Conservation (phyloP, 768 basidiomycete species). For the Collybia nuda region DNA sequence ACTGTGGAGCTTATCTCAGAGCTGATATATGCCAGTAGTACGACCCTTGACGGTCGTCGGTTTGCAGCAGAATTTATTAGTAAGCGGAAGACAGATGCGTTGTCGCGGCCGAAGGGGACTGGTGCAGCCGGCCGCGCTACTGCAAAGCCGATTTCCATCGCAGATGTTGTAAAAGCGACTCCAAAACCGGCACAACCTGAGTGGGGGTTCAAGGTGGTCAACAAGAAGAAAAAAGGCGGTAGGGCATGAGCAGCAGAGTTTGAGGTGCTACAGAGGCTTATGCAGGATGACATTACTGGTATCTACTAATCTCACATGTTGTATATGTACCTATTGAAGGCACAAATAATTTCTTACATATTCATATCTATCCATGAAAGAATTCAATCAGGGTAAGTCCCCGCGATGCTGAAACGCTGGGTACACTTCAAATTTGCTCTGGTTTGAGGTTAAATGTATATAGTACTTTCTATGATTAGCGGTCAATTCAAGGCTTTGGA, state of each 20-base stretch:
- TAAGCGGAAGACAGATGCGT: constrained; percentile 83
- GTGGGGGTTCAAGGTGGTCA: constrained; percentile 93
- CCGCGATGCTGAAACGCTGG: too few species aligned
- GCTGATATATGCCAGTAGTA: constrained; percentile 90
- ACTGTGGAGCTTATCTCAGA: constrained; percentile 94
- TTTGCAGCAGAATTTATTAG: constrained; percentile 92
- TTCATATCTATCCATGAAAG: too few species aligned
- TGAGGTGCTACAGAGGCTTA: too few species aligned
- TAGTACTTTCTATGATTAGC: too few species aligned
- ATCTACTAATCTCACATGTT: constrained; percentile 4
- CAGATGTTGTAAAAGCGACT: constrained; percentile 87
- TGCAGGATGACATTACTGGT: neutral
- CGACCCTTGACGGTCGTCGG: constrained; percentile 91
- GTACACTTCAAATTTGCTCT: too few species aligned
- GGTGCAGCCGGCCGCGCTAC: constrained; percentile 31
- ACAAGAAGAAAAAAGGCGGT: constrained; percentile 90
- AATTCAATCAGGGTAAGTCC: too few species aligned
- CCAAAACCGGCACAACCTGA: constrained; percentile 75
- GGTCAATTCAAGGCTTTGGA: too few species aligned
- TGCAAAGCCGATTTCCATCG: constrained; percentile 68
- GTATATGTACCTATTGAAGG: constrained; percentile 3
- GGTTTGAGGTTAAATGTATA: too few species aligned
- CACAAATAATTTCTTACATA: too few species aligned
- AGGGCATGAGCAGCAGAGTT: constrained; percentile 36
- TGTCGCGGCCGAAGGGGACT: constrained; percentile 45